Conservation (phyloP, 2,329 filamentous ascomycete species). For the Massarina eburnea region DNA sequence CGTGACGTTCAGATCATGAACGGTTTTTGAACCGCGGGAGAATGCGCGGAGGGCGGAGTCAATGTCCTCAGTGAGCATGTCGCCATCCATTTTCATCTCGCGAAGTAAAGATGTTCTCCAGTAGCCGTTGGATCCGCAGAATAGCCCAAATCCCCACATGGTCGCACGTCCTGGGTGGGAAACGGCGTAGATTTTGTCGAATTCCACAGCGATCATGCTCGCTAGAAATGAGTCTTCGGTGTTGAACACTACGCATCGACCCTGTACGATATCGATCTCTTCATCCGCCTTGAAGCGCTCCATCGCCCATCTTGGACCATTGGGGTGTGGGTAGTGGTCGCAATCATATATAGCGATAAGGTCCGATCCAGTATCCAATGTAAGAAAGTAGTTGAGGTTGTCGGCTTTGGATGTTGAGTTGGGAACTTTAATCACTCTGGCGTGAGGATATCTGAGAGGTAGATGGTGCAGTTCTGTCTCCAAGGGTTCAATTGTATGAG, state of each 20-base stretch:
- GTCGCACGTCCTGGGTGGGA: slow-evolving; percentile 52
- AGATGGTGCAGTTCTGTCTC: slow-evolving; percentile 47
- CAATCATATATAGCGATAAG: slow-evolving; percentile 54
- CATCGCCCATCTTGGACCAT: slow-evolving; percentile 52
- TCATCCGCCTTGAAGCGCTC: slow-evolving; percentile 49
- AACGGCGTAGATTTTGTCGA: slow-evolving; percentile 56
- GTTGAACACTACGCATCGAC: slow-evolving; percentile 54
- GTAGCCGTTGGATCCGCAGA: slow-evolving; percentile 54
- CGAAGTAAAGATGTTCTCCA: slow-evolving; percentile 50
- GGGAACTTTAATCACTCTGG: slow-evolving; percentile 51
- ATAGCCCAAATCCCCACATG: slow-evolving; percentile 53
- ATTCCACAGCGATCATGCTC: slow-evolving; percentile 53
- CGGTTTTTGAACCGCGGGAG: slow-evolving; percentile 46
- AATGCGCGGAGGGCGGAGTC: slow-evolving; percentile 52
- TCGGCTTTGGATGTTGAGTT: slow-evolving; percentile 54
- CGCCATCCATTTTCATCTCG: slow-evolving; percentile 53
- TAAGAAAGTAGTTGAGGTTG: slow-evolving; percentile 54
- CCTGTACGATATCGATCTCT: slow-evolving; percentile 52
- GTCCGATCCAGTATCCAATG: slow-evolving; percentile 48
- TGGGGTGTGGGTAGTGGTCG: slow-evolving; percentile 54
- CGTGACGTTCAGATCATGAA: slow-evolving; percentile 53
- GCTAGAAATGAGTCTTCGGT: slow-evolving; percentile 47
- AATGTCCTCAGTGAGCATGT: slow-evolving; percentile 55
- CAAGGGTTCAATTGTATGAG: slow-evolving; percentile 49
- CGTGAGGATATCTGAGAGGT: slow-evolving; percentile 41